Conservation (phyloP, 768 basidiomycete genomes). For the Boletus subcaerulescens region DNA sequence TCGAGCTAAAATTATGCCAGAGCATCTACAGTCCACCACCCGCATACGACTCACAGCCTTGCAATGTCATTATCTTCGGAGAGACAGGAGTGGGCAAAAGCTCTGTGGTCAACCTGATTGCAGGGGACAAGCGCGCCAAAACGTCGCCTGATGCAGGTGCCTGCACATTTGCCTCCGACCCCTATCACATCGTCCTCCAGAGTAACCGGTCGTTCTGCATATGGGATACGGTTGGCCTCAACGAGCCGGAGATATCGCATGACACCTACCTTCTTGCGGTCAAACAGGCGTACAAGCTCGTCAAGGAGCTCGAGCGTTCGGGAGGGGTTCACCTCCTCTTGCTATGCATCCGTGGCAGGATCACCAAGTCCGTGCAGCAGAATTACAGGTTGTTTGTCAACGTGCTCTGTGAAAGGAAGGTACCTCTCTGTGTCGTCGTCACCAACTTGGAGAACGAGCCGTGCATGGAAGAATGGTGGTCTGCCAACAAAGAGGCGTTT, state of each 20-base stretch:
- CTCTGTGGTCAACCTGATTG: constrained; percentile 41
- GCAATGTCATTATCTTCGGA: constrained; percentile 28
- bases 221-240: constrained; percentile 34
- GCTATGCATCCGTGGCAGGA: constrained; percentile 37
- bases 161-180: constrained; percentile 33
- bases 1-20: constrained; percentile 5
- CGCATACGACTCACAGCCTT: constrained; percentile 12
- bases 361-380: constrained; percentile 33
- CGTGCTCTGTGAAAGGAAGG: constrained; percentile 37
- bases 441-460: constrained; percentile 38
- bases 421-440: constrained; percentile 38
- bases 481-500: constrained; percentile 32
- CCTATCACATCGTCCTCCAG: constrained; percentile 23
- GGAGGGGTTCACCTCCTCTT: constrained; percentile 41
- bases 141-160: constrained; percentile 33
- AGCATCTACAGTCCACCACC: constrained; percentile 8
- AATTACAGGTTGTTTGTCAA: constrained; percentile 40
- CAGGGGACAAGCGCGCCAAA: constrained; percentile 22
- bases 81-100: constrained; percentile 36
- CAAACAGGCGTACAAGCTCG: constrained; percentile 30
- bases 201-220: constrained; percentile 17
- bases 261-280: constrained; percentile 24
- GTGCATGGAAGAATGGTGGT: constrained; percentile 40
- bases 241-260: constrained; percentile 23
- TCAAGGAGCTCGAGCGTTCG: constrained; percentile 29